Evolutionary conservation across 805 yeast species (phyloP).

Genomic region (Zygosaccharomyces gambellarensis): DNA sequence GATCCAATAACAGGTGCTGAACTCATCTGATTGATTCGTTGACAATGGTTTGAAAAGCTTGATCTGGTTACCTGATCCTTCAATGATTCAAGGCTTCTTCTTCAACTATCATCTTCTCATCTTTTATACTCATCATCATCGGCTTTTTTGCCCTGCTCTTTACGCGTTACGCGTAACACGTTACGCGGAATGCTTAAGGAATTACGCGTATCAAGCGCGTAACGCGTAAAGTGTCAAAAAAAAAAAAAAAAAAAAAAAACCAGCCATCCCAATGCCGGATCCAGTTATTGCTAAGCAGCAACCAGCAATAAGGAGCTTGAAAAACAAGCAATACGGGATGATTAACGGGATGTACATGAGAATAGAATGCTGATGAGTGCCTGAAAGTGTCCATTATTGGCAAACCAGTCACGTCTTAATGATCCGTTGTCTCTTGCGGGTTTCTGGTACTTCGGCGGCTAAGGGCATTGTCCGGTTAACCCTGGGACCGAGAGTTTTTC

Average conservation of each 20-base stretch:
- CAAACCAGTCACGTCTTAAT: neutral
- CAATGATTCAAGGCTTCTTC: too few species aligned
- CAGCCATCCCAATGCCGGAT: constrained; percentile 2
- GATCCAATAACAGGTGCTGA: constrained; percentile 1
- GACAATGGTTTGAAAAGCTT: neutral
- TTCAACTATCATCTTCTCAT: neutral
- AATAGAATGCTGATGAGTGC: too few species aligned
- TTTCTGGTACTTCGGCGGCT: neutral
- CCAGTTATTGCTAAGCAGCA: neutral
- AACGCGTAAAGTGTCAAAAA: neutral
- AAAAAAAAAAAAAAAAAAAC: neutral
- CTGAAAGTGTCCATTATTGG: neutral
- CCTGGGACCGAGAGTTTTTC: neutral
- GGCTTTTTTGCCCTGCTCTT: neutral
- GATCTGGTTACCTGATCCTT: neutral
- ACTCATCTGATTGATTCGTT: neutral
- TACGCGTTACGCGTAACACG: neutral
- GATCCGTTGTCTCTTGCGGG: neutral
- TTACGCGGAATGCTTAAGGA: neutral
- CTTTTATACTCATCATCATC: neutral
- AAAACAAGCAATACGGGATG: too few species aligned
- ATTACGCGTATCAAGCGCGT: neutral
- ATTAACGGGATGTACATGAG: too few species aligned
- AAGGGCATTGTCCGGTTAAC: neutral
- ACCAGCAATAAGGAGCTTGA: too few species aligned